Conservation (phyloP, 1,284 basidiomycete species). For the Ganoderma multipileum region DNA sequence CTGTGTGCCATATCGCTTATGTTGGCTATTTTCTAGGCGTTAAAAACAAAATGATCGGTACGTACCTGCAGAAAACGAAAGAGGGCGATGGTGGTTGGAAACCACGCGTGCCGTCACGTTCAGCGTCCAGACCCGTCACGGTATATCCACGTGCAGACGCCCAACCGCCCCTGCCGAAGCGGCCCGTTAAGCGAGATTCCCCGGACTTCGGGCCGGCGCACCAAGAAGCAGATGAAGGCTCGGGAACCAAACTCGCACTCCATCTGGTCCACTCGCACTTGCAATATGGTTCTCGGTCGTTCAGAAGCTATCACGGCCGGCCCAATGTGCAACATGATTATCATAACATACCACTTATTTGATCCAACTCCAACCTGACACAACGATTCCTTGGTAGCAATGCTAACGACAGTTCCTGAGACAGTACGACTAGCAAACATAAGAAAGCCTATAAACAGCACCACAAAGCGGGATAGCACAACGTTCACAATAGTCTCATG, state of each 20-base stretch:
- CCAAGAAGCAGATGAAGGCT: no score
- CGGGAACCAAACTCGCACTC: no score
- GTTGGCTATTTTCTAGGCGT: not conserved
- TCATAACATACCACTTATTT: not conserved
- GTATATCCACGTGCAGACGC: conserved; percentile 4
- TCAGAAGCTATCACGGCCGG: not conserved
- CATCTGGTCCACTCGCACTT: no score
- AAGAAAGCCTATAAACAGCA: conserved; percentile 3
- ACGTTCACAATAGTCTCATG: not conserved
- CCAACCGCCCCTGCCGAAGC: not conserved
- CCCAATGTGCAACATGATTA: not conserved
- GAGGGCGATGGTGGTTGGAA: conserved; percentile 16
- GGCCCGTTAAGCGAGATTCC: not conserved
- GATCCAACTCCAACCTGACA: not conserved
- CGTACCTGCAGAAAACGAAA: not conserved
- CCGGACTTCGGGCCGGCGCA: not conserved
- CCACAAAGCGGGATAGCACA: conserved; percentile 4
- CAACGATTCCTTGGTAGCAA: not conserved
- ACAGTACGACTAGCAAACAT: not conserved
- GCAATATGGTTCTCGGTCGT: no score
- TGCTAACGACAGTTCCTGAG: not conserved
- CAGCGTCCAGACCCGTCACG: conserved; percentile 10
- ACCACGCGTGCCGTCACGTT: conserved; percentile 20
- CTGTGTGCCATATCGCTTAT: not conserved
- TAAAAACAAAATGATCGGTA: not conserved